phyloP scores from a whole-genome alignment of 2,329 filamentous ascomycete species.

The Trichoderma aggressivum region DNA sequence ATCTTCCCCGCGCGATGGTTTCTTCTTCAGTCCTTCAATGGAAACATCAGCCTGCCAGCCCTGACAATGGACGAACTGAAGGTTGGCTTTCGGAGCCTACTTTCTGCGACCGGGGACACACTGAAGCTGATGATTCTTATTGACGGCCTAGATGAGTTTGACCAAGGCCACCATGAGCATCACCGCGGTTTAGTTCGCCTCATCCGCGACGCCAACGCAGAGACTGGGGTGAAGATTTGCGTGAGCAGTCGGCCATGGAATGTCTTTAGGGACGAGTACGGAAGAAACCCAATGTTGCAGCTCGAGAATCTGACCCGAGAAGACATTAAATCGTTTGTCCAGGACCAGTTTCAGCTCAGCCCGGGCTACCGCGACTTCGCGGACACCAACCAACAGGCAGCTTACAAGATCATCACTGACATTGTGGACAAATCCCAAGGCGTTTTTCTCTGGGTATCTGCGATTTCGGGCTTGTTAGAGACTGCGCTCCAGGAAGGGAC shows the following conservation, averaged over 20 bases:
- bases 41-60: neutral
- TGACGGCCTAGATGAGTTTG: neutral
- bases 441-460: neutral
- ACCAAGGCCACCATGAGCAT: rapidly evolving
- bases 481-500: neutral
- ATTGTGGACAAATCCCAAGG: neutral
- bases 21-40: neutral
- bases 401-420: neutral
- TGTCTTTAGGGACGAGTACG: neutral
- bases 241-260: neutral
- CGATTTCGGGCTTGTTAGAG: neutral
- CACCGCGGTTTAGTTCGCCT: neutral
- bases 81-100: neutral
- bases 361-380: neutral
- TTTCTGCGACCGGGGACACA: neutral
- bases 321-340: neutral
- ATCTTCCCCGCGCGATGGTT: neutral
- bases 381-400: neutral
- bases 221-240: neutral
- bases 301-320: neutral
- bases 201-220: neutral
- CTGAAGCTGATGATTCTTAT: neutral
- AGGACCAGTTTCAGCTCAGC: neutral
- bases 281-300: neutral
- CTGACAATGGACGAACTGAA: neutral